A percentile compares a stretch with the other conserved stretches of the same genome.
phyloP scores from a whole-genome alignment of 176 grass and related monocot genomes.

The Poa pratensis region DNA sequence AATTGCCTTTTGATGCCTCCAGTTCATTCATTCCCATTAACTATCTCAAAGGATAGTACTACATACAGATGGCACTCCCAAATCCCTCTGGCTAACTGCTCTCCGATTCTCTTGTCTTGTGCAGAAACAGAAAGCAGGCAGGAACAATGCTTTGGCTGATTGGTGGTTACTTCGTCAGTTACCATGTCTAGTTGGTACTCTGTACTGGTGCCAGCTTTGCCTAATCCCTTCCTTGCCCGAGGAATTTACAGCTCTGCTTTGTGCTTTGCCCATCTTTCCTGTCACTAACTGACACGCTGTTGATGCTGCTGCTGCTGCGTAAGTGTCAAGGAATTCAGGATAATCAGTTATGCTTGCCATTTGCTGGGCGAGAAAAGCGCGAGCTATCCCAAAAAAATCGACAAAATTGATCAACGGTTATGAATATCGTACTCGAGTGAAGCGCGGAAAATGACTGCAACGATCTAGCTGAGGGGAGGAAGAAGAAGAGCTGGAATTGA shows the following conservation, averaged over 20 bases:
- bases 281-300: conserved; percentile 33
- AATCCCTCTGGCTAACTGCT: conserved; percentile 9
- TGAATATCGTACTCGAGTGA: conserved; percentile 33
- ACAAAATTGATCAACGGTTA: conserved; percentile 34
- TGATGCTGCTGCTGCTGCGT: conserved; percentile 37
- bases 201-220: conserved; percentile 17
- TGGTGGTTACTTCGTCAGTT: conserved; percentile 22
- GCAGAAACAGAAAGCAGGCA: conserved; percentile 19
- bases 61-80: conserved; percentile 37
- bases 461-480: conserved; percentile 45
- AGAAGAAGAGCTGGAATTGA: conserved; percentile 36
- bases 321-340: conserved; percentile 33
- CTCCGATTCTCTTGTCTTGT: neutral
- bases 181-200: neutral
- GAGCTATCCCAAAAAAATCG: neutral
- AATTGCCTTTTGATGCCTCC: conserved; percentile 21
- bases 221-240: conserved; percentile 54
- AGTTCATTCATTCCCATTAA: conserved; percentile 44
- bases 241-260: conserved; percentile 39
- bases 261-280: conserved; percentile 44
- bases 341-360: conserved; percentile 14
- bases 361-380: conserved; percentile 27
- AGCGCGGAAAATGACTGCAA: conserved; percentile 42
- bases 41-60: neutral
- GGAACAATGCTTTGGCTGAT: conserved; percentile 29